Conservation (phyloP, 2,329 filamentous ascomycete genomes). For the Diaporthe batatas region DNA sequence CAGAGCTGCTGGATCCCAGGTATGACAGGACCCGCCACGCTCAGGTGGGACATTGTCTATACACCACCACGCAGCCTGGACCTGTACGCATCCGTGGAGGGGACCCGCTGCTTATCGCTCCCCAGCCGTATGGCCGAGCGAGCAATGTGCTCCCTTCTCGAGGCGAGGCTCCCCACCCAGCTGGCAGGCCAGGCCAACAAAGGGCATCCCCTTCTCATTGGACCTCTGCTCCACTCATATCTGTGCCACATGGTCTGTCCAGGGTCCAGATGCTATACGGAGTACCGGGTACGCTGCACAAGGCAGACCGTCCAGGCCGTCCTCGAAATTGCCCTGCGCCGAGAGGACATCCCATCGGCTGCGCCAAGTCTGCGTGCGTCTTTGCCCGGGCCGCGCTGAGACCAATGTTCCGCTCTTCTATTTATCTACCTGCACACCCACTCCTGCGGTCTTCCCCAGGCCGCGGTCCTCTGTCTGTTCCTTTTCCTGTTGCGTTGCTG, state of each 20-base stretch:
- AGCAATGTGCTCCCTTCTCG: neutral
- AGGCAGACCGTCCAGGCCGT: conserved; percentile 5
- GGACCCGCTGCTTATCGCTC: conserved; percentile 23
- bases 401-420: conserved; percentile 15
- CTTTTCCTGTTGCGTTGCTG: conserved; percentile 11
- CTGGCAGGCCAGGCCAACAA: conserved; percentile 20
- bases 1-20: neutral
- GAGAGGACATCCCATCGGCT: conserved; percentile 16
- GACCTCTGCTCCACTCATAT: conserved; percentile 7
- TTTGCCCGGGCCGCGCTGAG: conserved; percentile 15
- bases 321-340: conserved; percentile 10
- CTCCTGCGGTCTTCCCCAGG: conserved; percentile 3
- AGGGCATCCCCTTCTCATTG: conserved; percentile 26
- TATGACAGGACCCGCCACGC: conserved; percentile 3
- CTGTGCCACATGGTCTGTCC: conserved; percentile 5
- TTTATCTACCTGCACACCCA: conserved; percentile 29
- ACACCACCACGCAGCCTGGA: neutral
- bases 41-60: neutral
- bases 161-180: conserved; percentile 19
- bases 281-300: neutral
- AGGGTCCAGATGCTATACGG: conserved; percentile 10
- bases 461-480: neutral
- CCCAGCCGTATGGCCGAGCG: conserved; percentile 10
- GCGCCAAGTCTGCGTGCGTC: conserved; percentile 27
- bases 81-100: neutral